A percentile compares a stretch with the other conserved stretches of the same genome.
Conservation (phyloP, 2,329 filamentous ascomycete species). For the Hypoxylon sp. region DNA sequence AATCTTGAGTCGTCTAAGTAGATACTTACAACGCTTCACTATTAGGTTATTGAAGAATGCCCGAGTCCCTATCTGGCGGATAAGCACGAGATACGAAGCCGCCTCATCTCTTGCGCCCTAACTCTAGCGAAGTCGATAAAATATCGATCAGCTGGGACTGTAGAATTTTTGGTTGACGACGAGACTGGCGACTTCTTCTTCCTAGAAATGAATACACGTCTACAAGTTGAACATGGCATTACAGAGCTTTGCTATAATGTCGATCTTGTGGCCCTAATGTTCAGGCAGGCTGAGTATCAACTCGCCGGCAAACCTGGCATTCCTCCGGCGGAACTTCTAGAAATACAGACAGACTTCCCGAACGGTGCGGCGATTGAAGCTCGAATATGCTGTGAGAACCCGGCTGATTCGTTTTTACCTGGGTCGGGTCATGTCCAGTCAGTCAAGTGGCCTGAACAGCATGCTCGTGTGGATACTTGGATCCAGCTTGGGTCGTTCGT, state of each 20-base stretch:
- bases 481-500: constrained; percentile 70
- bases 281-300: constrained; percentile 56
- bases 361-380: constrained; percentile 58
- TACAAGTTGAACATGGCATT: constrained; percentile 85
- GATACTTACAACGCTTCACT: background rate
- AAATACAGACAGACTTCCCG: constrained; percentile 35
- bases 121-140: constrained; percentile 44
- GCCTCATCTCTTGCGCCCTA: constrained; percentile 43
- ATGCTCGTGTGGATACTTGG: constrained; percentile 75
- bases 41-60: constrained; percentile 74
- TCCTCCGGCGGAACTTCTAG: constrained; percentile 29
- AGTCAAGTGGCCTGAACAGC: constrained; percentile 66
- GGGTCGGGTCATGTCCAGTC: constrained; percentile 71
- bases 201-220: constrained; percentile 69
- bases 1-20: background rate
- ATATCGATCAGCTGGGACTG: constrained; percentile 56
- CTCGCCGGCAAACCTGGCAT: constrained; percentile 42
- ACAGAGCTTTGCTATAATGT: constrained; percentile 83
- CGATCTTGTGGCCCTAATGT: constrained; percentile 75
- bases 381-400: constrained; percentile 65
- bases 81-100: constrained; percentile 53
- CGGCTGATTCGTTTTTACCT: constrained; percentile 70
- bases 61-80: constrained; percentile 72
- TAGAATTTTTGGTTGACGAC: constrained; percentile 75
- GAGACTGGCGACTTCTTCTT: constrained; percentile 72